Evolutionary conservation across 2,329 filamentous ascomycete species (phyloP), one percentile per base, ranked within the genome.

Genomic region (Cadophora gregata): DNA sequence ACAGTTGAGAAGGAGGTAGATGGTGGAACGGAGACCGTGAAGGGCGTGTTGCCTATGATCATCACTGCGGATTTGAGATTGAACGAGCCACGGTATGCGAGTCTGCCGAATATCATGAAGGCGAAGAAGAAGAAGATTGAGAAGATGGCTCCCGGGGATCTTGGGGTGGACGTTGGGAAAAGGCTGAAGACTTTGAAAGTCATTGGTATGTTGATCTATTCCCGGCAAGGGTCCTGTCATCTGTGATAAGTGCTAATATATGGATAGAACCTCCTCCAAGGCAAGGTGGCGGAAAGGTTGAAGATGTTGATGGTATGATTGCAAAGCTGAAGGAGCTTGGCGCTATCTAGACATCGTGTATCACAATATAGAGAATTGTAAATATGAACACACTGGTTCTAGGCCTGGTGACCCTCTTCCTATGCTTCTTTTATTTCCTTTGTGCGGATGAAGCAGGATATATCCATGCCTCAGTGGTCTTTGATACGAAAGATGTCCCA

Each of bases 111-210:
- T 79, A 98, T 99, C 72, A 99, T 99, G 96, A 99, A 98, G 90
- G 96, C 96, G 62, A 99, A 99, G 91, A 99, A 98, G 92, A 99
- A 99, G 91, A 92, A 92, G 77, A 77, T 99, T 74, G 93, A 96
- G 76, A 98, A 97, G 90, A 91, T 93, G 86, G 93, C 86, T 72
- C 79, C 97, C 78, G 86, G 83, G 65, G 96, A 99, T 77, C 91
- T 92, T 79, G 93, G 92, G 1, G 81, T 97, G 51, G 89, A 93
- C 74, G 87, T 86, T 62, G 85, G 86, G 79, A 89, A 86, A 80
- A 86, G 94, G 75, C 81, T 99, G 78, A 97, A 96, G 88, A 92
- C 93, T 63, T 76, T 98, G 74, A 96, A 96, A 86, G 94, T 99
- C 71, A 88, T 86, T 59, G 91, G 90, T 93, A 81, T 76, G 88